phyloP scores from a whole-genome alignment of 2,329 filamentous ascomycete species.

The Elsinoe ampelina region DNA sequence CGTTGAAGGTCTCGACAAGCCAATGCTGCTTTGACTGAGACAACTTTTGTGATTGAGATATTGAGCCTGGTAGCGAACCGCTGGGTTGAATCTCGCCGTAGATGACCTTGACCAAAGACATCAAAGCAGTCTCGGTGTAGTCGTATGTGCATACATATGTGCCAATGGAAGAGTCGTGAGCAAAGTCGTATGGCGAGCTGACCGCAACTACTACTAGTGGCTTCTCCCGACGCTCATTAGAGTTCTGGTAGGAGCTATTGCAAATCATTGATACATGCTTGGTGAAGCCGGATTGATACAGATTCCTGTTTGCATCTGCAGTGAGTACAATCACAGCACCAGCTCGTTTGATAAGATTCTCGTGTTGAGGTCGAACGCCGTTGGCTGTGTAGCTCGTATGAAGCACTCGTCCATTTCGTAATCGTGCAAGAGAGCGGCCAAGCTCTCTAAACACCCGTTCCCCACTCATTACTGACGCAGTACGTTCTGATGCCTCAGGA shows the following conservation, averaged over 20 bases:
- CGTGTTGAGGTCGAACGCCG: constrained; percentile 82
- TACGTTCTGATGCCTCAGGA: constrained; percentile 48
- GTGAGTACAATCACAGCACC: constrained; percentile 85
- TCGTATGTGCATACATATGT: constrained; percentile 95
- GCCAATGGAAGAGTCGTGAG: constrained; percentile 79
- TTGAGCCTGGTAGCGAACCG: constrained; percentile 56
- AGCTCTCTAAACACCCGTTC: constrained; percentile 88
- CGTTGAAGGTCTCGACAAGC: constrained; percentile 84
- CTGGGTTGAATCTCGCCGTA: constrained; percentile 62
- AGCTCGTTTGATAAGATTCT: constrained; percentile 81
- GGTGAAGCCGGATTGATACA: constrained; percentile 89
- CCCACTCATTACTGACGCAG: constrained; percentile 69
- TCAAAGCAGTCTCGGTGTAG: constrained; percentile 86
- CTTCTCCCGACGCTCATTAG: constrained; percentile 65
- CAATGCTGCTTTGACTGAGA: constrained; percentile 88
- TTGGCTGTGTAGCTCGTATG: constrained; percentile 95
- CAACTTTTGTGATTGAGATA: constrained; percentile 78
- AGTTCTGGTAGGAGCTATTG: constrained; percentile 62
- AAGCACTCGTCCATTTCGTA: constrained; percentile 74
- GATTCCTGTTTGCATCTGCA: constrained; percentile 84
- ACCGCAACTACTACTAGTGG: constrained; percentile 84
- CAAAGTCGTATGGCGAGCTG: constrained; percentile 94
- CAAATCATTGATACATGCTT: constrained; percentile 97
- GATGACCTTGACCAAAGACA: constrained; percentile 70
- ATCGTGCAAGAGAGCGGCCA: constrained; percentile 75